phyloP scores from a whole-genome alignment of 2,329 filamentous ascomycete species.

The Beauveria varroae region DNA sequence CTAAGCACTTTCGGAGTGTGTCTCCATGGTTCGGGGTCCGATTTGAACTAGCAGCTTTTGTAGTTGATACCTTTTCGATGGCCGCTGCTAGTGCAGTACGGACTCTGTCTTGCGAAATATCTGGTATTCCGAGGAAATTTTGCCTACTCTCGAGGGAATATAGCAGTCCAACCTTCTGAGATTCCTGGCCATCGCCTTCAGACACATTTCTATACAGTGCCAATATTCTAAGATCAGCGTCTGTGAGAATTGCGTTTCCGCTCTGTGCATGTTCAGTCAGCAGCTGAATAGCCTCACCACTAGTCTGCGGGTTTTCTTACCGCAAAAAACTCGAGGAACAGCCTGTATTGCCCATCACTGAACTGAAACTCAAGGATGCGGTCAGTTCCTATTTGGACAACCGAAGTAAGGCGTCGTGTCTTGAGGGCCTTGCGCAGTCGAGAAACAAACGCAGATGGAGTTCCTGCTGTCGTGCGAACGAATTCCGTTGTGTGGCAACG shows the following conservation, averaged over 20 bases:
- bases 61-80: slow-evolving; percentile 47
- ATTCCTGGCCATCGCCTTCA: slow-evolving; percentile 77
- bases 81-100: slow-evolving; percentile 60
- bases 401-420: slow-evolving; percentile 71
- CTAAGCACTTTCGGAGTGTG: slow-evolving; percentile 70
- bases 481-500: slow-evolving; percentile 92
- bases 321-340: slow-evolving; percentile 95
- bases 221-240: slow-evolving; percentile 74
- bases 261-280: slow-evolving; percentile 34
- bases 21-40: slow-evolving; percentile 68
- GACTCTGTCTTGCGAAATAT: slow-evolving; percentile 66
- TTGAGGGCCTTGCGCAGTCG: slow-evolving; percentile 82
- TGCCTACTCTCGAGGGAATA: slow-evolving; percentile 79
- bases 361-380: slow-evolving; percentile 88
- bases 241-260: slow-evolving; percentile 90
- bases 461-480: slow-evolving; percentile 74
- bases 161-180: slow-evolving; percentile 65
- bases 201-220: slow-evolving; percentile 72
- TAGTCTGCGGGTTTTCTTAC: slow-evolving; percentile 18
- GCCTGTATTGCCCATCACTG: slow-evolving; percentile 77
- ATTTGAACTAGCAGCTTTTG: slow-evolving; percentile 43
- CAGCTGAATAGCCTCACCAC: slow-evolving; percentile 1
- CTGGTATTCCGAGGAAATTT: slow-evolving; percentile 70
- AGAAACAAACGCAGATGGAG: slow-evolving; percentile 78
- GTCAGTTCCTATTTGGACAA: slow-evolving; percentile 86